Percentiles rank a stretch among this genome's conserved stretches.
These are phyloP conservation scores for Fusarium hostae DNA, from an alignment of 2,329 filamentous ascomycete genomes.

Conservation along the genomic window DNA sequence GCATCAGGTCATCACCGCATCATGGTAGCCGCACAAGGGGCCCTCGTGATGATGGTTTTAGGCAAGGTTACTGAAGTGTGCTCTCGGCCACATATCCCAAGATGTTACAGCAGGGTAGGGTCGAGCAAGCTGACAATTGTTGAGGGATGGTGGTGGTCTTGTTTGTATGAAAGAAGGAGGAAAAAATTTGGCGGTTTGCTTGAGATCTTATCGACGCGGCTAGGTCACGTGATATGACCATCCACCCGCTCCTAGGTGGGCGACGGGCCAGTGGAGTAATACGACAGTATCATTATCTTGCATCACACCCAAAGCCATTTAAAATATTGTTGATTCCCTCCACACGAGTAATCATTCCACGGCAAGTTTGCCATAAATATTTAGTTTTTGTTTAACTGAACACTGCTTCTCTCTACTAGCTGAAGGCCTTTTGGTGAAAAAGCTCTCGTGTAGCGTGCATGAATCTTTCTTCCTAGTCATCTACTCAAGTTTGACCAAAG, in stretches of 20 bases:
- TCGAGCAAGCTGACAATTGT: slow-evolving; percentile 53
- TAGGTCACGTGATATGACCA: slow-evolving; percentile 39
- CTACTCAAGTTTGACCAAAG: not conserved
- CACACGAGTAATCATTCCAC: not conserved
- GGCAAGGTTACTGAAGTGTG: slow-evolving; percentile 65
- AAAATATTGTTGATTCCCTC: not conserved
- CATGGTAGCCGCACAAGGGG: slow-evolving; percentile 72
- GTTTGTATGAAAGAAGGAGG: slow-evolving; percentile 48
- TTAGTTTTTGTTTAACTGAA: not conserved
- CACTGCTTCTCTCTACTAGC: not conserved
- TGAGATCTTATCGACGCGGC: slow-evolving; percentile 27
- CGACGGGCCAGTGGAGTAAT: not conserved
- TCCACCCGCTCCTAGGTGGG: not conserved
- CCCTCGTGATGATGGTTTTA: slow-evolving; percentile 78
- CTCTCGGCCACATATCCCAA: slow-evolving; percentile 68
- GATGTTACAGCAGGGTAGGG: slow-evolving; percentile 58
- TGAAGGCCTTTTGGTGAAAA: not conserved
- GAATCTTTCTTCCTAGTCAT: not conserved
- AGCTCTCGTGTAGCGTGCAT: not conserved
- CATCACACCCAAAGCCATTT: not conserved
- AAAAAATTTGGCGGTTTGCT: slow-evolving; percentile 33
- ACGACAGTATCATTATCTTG: not conserved
- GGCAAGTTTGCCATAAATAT: not conserved
- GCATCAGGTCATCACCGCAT: slow-evolving; percentile 76
- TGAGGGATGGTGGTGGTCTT: slow-evolving; percentile 58